Evolutionary conservation across 2,329 filamentous ascomycete genomes (phyloP), one percentile per base, ranked within the genome.

Genomic region (Aspergillus bombycis): DNA sequence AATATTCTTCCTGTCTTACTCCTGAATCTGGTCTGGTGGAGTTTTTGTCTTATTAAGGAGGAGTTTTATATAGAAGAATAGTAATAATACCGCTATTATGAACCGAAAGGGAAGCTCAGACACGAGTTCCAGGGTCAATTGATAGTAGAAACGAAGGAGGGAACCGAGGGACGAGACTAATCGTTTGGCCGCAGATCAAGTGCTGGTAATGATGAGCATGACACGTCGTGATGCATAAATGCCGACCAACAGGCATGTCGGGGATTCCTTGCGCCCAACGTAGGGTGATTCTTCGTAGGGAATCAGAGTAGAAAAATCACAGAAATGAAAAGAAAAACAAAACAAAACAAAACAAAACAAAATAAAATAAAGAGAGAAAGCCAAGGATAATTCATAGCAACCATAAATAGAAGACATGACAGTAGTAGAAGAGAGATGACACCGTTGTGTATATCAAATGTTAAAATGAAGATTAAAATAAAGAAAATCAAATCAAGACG

Each of bases 151-250:
- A 52, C 9, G 43, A 21, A 11, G 43, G 11, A 23, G 11, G n/a
- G 11, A 46, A 14, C n/a, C n/a, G 43, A 23, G n/a, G 11, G 21
- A 46, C 14, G 21, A 46, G 21, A 52, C 7, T 28, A 32, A 32
- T 23, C 30, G 34, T n/a, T n/a, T 61, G 38, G 58, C 19, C 10
- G 41, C 30, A 61, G 23, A 53, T n/a, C 28, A 50, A 53, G 43
- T 62, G 34, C 36, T 41, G 38, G 38, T 53, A 41, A 60, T 41
- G 52, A 55, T 55, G 52, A 19, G 36, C 58, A 61, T 60, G 62
- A 63, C 62, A 63, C 62, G 62, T 63, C 58, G 62, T 34, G 34
- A 36, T 55, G 50, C 58, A 57, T 54, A 38, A 34, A 57, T 62
- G 60, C 46, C 55, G 50, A 38, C 23, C 48, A 38, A 34, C 32